These are phyloP conservation scores for Neonectria faginata DNA, from an alignment of 2,329 filamentous ascomycete species.

Conservation along the genomic window DNA sequence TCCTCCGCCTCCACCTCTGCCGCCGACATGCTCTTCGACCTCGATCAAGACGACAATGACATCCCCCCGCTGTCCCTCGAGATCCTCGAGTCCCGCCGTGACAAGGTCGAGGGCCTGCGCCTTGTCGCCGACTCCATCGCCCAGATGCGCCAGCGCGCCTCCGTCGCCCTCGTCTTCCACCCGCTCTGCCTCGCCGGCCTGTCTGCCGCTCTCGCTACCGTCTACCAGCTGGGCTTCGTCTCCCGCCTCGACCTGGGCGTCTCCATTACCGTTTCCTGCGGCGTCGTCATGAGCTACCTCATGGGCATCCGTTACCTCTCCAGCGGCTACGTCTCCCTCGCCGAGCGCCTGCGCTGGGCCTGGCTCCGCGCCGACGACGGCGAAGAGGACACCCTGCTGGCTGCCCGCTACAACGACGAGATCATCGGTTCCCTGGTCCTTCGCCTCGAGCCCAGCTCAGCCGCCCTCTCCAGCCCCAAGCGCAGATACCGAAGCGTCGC, in stretches of 20 bases:
- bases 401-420: constrained; percentile 74
- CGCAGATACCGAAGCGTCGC: constrained; percentile 54
- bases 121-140: constrained; percentile 85
- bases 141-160: constrained; percentile 80
- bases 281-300: constrained; percentile 72
- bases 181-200: constrained; percentile 65
- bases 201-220: constrained; percentile 55
- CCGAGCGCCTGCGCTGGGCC: constrained; percentile 70
- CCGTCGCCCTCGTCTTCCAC: constrained; percentile 72
- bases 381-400: constrained; percentile 69
- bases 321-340: constrained; percentile 70
- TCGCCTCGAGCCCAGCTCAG: constrained; percentile 65
- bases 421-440: constrained; percentile 79
- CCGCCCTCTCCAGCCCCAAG: constrained; percentile 46
- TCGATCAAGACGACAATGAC: constrained; percentile 56
- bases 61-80: constrained; percentile 75
- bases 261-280: constrained; percentile 68
- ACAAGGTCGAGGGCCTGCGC: constrained; percentile 75
- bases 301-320: constrained; percentile 70
- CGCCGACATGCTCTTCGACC: constrained; percentile 68
- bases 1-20: constrained; percentile 58
- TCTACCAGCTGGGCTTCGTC: constrained; percentile 62
- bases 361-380: constrained; percentile 65
- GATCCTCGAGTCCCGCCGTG: constrained; percentile 63
- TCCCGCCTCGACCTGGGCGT: constrained; percentile 64